Evolutionary conservation across 805 yeast species (phyloP), one percentile per base, ranked within the genome.

Genomic region (Saturnispora ahearnii): DNA sequence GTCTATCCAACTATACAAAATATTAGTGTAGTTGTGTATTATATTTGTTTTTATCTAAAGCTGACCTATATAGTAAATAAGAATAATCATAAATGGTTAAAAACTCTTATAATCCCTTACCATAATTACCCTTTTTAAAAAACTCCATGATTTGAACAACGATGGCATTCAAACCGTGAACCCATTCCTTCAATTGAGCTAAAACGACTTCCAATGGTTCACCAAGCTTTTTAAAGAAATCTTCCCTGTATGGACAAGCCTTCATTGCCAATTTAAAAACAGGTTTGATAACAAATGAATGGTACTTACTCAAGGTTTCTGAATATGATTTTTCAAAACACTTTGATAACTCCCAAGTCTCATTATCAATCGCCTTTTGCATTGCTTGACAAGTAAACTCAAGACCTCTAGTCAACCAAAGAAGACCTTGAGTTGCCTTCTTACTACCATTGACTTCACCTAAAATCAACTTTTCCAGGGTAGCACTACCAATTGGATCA

Each of bases 181-280:
- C 74, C 96, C 96, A 88, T 31, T 60, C 77, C 48, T 64, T 69
- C 61, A 89, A 73, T 68, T 88, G 89, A 54, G 68, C 72, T 36
- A 67, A 59, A 22, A 89, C 95, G 62, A 76, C 77, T 32, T 70
- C 82, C 64, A 81, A 84, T 64, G 84, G 88, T 22, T 74, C 74
- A 51, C 96, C 96, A 59, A 88, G 76, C 71, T 87, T 88, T 52
- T 67, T 82, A 61, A 87, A 88, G 63, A 88, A 86, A 62, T 81
- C 95, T 64, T 78, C 80, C 72, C 96, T 79, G 69, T 87, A 89
- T 11, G 96, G 96, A 67, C 95, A 87, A 2, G 96, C 95, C 67
- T 85, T 86, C 96, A 88, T 89, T 45, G 96, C 96, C 64, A 89
- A 74, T 70, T 87, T 87, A 78, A 88, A 88, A 48, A 89, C 80